Percentiles rank a stretch among this genome's conserved stretches.
Evolutionary conservation across 495 filamentous ascomycete species (phyloP).

Genomic region (Xylaria venustula): DNA sequence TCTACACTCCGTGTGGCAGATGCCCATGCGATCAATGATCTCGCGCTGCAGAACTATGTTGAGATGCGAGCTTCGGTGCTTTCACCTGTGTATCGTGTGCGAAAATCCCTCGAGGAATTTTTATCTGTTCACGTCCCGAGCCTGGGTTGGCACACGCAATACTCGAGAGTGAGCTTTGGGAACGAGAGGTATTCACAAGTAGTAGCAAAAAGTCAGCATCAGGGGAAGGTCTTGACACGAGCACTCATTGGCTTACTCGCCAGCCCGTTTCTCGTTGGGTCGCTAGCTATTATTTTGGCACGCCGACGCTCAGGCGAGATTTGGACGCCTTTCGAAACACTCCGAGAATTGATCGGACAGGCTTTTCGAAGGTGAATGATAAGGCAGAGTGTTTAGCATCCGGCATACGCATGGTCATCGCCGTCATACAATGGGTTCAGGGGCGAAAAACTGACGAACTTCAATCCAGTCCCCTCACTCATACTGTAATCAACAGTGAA

Average conservation of each 20-base stretch:
- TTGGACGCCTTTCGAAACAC: slow-evolving; percentile 6
- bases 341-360: not conserved
- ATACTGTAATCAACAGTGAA: not conserved
- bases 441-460: not conserved
- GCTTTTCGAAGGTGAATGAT: too few relatives aligned
- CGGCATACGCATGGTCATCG: not conserved
- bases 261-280: slow-evolving; percentile 28
- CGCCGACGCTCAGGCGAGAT: slow-evolving; percentile 6
- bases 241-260: slow-evolving; percentile 27
- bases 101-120: slow-evolving; percentile 86
- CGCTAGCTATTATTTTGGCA: slow-evolving; percentile 21
- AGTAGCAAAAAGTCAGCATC: slow-evolving; percentile 60
- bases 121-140: slow-evolving; percentile 71
- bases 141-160: slow-evolving; percentile 87
- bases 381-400: not conserved
- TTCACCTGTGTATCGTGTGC: slow-evolving; percentile 67
- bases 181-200: slow-evolving; percentile 90
- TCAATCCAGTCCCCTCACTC: not conserved
- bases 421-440: slow-evolving; percentile 3
- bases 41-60: slow-evolving; percentile 85
- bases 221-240: slow-evolving; percentile 60
- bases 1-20: slow-evolving; percentile 69
- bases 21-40: slow-evolving; percentile 85
- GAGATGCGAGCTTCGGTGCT: slow-evolving; percentile 88
- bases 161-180: slow-evolving; percentile 87